These are phyloP conservation scores for Paecilomyces dactylethromorphus DNA, from an alignment of 2,329 filamentous ascomycete genomes.

Conservation along the genomic window DNA sequence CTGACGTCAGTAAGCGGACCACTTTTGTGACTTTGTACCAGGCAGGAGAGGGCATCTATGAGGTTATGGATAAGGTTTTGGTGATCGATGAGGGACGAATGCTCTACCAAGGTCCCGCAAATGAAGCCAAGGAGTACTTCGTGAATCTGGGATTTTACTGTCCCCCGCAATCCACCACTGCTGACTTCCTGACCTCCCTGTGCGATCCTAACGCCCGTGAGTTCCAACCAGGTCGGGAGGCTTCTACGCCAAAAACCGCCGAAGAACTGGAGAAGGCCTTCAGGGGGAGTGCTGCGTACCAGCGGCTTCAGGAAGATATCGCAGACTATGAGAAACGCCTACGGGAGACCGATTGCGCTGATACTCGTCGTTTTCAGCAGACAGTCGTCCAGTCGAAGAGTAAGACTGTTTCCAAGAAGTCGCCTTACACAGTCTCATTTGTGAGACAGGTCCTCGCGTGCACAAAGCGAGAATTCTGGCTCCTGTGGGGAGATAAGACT, in stretches of 20 bases:
- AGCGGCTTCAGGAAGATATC: conserved; percentile 56
- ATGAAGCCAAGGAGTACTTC: conserved; percentile 60
- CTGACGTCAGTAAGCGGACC: conserved; percentile 65
- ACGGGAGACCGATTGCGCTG: conserved; percentile 50
- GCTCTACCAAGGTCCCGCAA: conserved; percentile 58
- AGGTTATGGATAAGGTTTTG: conserved; percentile 73
- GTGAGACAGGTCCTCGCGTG: conserved; percentile 56
- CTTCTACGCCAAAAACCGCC: conserved; percentile 61
- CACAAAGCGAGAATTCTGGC: conserved; percentile 69
- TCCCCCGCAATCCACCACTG: conserved; percentile 58
- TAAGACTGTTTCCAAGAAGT: conserved; percentile 60
- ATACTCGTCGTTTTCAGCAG: conserved; percentile 59
- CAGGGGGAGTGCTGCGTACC: conserved; percentile 55
- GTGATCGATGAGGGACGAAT: conserved; percentile 68
- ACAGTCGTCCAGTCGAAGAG: conserved; percentile 60
- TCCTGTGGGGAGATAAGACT: conserved; percentile 67
- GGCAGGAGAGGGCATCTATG: conserved; percentile 62
- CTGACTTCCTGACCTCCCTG: conserved; percentile 70
- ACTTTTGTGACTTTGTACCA: conserved; percentile 68
- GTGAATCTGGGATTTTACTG: conserved; percentile 57
- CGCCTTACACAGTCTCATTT: conserved; percentile 71
- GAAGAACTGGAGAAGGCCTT: conserved; percentile 65
- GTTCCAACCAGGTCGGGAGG: conserved; percentile 60
- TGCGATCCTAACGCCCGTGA: conserved; percentile 67
- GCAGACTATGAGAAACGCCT: conserved; percentile 53